A percentile compares a stretch with the other conserved stretches of the same genome.
These are phyloP conservation scores for Acanthamoeba polyphaga DNA, from an alignment of 208 protist genomes.

Conservation along the genomic window DNA sequence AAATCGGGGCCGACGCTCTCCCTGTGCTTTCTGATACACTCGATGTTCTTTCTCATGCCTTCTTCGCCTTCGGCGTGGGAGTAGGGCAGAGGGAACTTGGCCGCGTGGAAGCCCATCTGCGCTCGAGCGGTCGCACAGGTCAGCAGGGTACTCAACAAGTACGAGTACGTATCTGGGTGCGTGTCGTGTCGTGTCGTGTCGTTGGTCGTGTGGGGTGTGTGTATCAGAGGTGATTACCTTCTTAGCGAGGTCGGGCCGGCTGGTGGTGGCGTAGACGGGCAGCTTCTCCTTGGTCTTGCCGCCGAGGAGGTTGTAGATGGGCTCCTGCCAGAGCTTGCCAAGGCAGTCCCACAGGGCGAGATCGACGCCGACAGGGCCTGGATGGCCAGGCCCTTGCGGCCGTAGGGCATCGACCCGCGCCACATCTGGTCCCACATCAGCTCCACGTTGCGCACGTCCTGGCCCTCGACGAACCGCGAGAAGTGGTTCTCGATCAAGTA, in stretches of 20 bases:
- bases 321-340: conserved; percentile 85
- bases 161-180: neutral
- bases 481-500: conserved; percentile 88
- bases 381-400: conserved; percentile 86
- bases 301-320: conserved; percentile 87
- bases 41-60: conserved; percentile 85
- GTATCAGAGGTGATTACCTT: neutral
- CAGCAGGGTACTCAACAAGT: too few relatives aligned
- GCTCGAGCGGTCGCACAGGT: neutral
- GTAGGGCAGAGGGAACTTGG: conserved; percentile 88
- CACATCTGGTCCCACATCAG: conserved; percentile 88
- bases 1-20: conserved; percentile 83
- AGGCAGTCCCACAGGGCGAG: conserved; percentile 86
- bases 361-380: conserved; percentile 87
- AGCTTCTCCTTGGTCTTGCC: conserved; percentile 87
- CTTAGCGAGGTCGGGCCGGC: conserved; percentile 83
- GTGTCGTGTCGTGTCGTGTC: neutral
- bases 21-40: conserved; percentile 70
- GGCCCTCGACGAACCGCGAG: conserved; percentile 84
- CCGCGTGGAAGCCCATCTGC: conserved; percentile 79
- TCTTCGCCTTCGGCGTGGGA: conserved; percentile 86
- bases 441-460: conserved; percentile 87
- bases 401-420: conserved; percentile 86
- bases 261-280: conserved; percentile 86
- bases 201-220: neutral